phyloP scores from a whole-genome alignment of 23 red algal species.

The Agarophyton chilense region DNA sequence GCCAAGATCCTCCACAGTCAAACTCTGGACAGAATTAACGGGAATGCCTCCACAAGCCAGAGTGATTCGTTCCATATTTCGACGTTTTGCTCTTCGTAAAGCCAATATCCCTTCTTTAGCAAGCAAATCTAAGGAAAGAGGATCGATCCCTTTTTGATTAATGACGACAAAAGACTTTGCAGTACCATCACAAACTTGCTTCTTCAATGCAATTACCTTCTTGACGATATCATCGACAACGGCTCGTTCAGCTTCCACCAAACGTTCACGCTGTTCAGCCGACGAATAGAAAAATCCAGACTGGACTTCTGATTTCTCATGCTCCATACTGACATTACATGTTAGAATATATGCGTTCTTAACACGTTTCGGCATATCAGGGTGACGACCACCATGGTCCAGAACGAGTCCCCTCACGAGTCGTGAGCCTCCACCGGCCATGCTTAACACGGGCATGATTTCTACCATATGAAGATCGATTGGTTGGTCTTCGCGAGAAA shows the following conservation, averaged over 20 bases:
- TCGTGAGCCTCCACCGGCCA: constrained; percentile 73
- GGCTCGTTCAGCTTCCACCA: constrained; percentile 90
- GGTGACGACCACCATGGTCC: constrained; percentile 97
- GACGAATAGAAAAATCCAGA: constrained; percentile 95
- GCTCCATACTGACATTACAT: constrained; percentile 97
- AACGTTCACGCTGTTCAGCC: constrained; percentile 86
- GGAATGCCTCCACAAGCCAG: constrained; percentile 93
- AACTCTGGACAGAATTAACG: constrained; percentile 90
- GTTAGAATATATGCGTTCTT: constrained; percentile 96
- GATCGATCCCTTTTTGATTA: constrained; percentile 99
- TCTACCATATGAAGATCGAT: constrained; percentile 99
- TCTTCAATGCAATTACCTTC: constrained; percentile 96
- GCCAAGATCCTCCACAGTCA: constrained; percentile 81
- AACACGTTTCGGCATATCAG: constrained; percentile 98
- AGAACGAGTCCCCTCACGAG: constrained; percentile 91
- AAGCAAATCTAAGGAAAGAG: constrained; percentile 85
- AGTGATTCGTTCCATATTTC: constrained; percentile 99
- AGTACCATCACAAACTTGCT: constrained; percentile 85
- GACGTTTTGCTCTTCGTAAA: constrained; percentile 92
- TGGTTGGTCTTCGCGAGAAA: constrained; percentile 75
- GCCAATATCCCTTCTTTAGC: constrained; percentile 96
- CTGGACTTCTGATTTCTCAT: constrained; percentile 94
- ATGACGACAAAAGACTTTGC: constrained; percentile 91
- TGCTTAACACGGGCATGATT: constrained; percentile 88
- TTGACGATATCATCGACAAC: constrained; percentile 76